Percentiles rank a stretch among this genome's conserved stretches.
These are phyloP conservation scores for Keithomyces neogunnii DNA, from an alignment of 2,329 filamentous ascomycete species.

Conservation along the genomic window DNA sequence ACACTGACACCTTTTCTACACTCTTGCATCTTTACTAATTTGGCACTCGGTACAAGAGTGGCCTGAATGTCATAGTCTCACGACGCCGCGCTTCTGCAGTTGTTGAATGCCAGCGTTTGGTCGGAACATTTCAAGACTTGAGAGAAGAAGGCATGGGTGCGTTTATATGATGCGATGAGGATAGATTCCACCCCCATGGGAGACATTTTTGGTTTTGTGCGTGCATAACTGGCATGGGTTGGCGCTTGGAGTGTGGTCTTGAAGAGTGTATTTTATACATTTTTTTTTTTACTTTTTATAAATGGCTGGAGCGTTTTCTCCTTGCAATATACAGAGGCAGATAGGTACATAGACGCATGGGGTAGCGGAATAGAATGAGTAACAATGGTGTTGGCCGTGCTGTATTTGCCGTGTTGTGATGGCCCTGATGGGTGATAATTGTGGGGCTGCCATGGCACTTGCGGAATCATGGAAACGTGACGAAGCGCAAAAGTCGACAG, in stretches of 20 bases:
- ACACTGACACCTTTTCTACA: constrained; percentile 1
- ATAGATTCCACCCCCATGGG: constrained; percentile 2
- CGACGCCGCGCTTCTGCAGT: constrained; percentile 5
- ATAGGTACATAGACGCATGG: constrained; percentile 11
- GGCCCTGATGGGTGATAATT: background rate
- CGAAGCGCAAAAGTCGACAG: background rate
- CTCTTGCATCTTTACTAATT: constrained; percentile 5
- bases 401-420: no score
- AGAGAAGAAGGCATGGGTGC: background rate
- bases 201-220: background rate
- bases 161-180: background rate
- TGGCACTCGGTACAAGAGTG: constrained; percentile 8
- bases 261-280: constrained; percentile 10
- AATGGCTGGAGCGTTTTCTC: constrained; percentile 6
- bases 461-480: background rate
- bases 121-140: constrained; percentile 2
- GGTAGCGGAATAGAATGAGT: background rate
- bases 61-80: constrained; percentile 11
- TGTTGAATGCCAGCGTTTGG: constrained; percentile 1
- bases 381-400: no score
- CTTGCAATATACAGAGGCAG: constrained; percentile 12
- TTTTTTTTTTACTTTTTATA: constrained; percentile 1
- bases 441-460: background rate
- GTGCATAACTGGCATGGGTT: constrained; percentile 3
- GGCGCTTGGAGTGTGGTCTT: constrained; percentile 5